Evolutionary conservation across 176 grass and related monocot species (phyloP).

Genomic region (Oropetium thomaeum): DNA sequence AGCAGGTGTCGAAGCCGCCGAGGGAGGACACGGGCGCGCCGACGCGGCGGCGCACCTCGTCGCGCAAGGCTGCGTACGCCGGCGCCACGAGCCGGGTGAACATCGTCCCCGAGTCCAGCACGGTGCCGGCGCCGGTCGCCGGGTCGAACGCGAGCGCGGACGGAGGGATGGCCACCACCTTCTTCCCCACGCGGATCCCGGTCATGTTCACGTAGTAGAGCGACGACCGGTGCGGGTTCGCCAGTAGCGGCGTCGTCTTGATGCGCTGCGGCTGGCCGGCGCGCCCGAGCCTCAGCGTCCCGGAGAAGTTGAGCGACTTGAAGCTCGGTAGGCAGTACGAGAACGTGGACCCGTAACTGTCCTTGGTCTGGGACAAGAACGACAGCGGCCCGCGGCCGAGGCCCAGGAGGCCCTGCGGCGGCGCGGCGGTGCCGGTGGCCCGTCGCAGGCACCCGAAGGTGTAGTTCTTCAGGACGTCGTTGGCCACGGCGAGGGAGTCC

Average conservation of each 20-base stretch:
- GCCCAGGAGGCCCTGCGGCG: slow-evolving; percentile 79
- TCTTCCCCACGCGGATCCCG: slow-evolving; percentile 62
- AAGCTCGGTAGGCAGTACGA: slow-evolving; percentile 92
- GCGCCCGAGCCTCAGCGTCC: slow-evolving; percentile 73
- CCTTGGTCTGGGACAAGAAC: slow-evolving; percentile 74
- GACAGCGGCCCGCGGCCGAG: slow-evolving; percentile 78
- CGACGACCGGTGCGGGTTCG: slow-evolving; percentile 67
- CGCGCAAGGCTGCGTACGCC: slow-evolving; percentile 64
- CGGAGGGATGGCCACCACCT: slow-evolving; percentile 55
- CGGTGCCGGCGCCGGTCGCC: slow-evolving; percentile 70
- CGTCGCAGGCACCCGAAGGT: slow-evolving; percentile 73
- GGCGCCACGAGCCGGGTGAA: slow-evolving; percentile 79
- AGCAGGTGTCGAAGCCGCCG: slow-evolving; percentile 95
- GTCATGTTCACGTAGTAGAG: slow-evolving; percentile 97
- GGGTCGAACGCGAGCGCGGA: slow-evolving; percentile 64
- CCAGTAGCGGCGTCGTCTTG: slow-evolving; percentile 75
- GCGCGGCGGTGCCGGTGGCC: slow-evolving; percentile 67
- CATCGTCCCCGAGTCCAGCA: slow-evolving; percentile 85
- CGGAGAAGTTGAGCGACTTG: slow-evolving; percentile 85
- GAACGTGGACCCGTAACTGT: slow-evolving; percentile 60
- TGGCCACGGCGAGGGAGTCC: slow-evolving; percentile 68
- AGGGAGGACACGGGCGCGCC: slow-evolving; percentile 51
- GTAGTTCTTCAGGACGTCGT: slow-evolving; percentile 57
- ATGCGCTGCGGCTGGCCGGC: slow-evolving; percentile 63
- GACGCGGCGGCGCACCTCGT: slow-evolving; percentile 72